Percentiles rank a stretch among this genome's conserved stretches.
Evolutionary conservation across 148 eudicot species (phyloP).

Genomic region (Dianthus caryophyllus): DNA sequence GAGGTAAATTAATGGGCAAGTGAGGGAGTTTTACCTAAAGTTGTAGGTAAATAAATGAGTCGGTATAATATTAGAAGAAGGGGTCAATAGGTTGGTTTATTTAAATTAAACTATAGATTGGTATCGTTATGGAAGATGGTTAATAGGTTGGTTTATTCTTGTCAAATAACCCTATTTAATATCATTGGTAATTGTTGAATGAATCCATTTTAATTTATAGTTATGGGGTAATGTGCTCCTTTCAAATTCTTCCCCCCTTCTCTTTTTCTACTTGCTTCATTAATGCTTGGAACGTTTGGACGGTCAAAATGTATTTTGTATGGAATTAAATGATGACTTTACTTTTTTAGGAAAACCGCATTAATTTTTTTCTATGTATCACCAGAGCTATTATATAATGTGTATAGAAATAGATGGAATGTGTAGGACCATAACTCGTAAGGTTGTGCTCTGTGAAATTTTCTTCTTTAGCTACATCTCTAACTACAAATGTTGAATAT

Average conservation of each 20-base stretch:
- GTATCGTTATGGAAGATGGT: too few species aligned
- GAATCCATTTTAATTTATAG: background rate
- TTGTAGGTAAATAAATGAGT: too few species aligned
- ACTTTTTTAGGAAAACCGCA: background rate
- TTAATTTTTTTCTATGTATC: background rate
- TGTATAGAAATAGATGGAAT: background rate
- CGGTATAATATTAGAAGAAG: too few species aligned
- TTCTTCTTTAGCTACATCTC: background rate
- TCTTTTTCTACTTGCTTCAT: background rate
- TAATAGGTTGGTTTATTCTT: too few species aligned
- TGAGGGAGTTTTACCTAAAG: too few species aligned
- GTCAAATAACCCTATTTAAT: too few species aligned
- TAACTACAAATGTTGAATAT: background rate
- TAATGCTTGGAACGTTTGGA: background rate
- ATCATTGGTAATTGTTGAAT: background rate
- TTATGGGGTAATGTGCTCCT: background rate
- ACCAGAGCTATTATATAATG: background rate
- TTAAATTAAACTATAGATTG: too few species aligned
- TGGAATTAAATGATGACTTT: background rate
- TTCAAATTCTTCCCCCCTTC: background rate
- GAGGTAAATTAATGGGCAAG: too few species aligned
- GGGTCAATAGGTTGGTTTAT: too few species aligned
- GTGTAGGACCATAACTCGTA: background rate
- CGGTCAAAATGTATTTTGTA: background rate
- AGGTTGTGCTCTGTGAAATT: slow-evolving; percentile 1